These are phyloP conservation scores for Diaporthe sp. DNA, from an alignment of 2,329 filamentous ascomycete genomes.

Conservation along the genomic window DNA sequence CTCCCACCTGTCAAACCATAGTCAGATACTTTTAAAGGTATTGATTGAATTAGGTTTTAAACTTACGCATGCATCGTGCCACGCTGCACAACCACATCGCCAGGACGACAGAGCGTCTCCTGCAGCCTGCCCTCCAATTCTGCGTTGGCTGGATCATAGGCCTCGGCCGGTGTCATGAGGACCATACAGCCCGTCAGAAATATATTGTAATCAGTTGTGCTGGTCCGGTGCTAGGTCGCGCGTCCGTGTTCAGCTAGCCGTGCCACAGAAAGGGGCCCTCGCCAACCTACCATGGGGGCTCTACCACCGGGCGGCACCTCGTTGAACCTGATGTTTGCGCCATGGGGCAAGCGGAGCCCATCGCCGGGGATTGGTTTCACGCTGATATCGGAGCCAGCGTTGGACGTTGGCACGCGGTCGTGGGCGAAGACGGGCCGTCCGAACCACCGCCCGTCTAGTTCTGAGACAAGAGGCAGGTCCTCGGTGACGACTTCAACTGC, in stretches of 20 bases:
- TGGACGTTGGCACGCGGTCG: slow-evolving; percentile 3
- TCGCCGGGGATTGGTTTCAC: background rate
- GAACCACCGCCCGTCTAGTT: background rate
- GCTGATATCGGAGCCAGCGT: background rate
- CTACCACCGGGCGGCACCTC: background rate
- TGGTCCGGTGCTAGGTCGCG: background rate
- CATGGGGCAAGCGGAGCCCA: background rate
- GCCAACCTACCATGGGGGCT: background rate
- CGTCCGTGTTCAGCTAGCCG: background rate
- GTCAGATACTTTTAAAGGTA: rapidly evolving
- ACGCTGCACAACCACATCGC: slow-evolving; percentile 13
- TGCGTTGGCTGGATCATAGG: background rate
- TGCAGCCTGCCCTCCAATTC: background rate
- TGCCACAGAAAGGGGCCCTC: background rate
- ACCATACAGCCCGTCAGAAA: background rate
- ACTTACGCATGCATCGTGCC: slow-evolving; percentile 4
- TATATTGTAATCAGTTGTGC: slow-evolving; percentile 11
- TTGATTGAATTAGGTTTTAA: rapidly evolving
- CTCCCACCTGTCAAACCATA: background rate
- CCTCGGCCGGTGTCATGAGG: background rate
- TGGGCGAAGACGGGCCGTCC: background rate
- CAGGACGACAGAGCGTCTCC: background rate
- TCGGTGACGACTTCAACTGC: slow-evolving; percentile 2
- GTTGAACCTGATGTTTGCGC: background rate
- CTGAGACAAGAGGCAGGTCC: background rate